Base-by-base conservation (phyloP, 2,329 filamentous ascomycete species). In the Colletotrichum higginsianum region DNA sequence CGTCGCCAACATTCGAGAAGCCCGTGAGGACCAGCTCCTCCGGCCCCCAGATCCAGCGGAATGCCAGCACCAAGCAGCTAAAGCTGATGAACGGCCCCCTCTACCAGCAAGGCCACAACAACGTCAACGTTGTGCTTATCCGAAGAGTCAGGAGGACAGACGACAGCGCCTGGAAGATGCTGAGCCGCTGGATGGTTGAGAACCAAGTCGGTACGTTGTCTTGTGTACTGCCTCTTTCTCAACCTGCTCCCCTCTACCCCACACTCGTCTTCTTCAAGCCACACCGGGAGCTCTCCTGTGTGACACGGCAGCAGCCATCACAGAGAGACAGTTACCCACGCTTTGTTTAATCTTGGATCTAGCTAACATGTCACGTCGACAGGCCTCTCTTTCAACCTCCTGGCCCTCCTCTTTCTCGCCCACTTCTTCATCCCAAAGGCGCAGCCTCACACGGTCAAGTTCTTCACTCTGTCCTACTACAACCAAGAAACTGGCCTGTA, bases 401-500 rank as follows among this genome's bases (percentile, higher is more conserved):
- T 98, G 74, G 90, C 94, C 68, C 91, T 97, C 75, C 90, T 98
- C 75, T 90, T 93, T 80, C 90, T 97, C 75, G 91, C 94, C 67
- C 94, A 98, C 84, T 85, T 91, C 77, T 91, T 92, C 79, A 94
- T 98, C 80, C 95, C 96, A 62, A 92, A 92, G 77, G 90, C 95
- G 60, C 90, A 94, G 75, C 85, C 88, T 64, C 91, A 93, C 78
- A 97, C 95, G n/a, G 87, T 88, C 78, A 96, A 95, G 76, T 98
- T 98, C 86, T 95, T 97, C 84, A 89, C 90, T 67, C 88, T 98
- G 70, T 95, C 94, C 69, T 96, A 98, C 85, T 91, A 92, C 82
- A 93, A 96, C 79, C 83, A 90, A 0, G 79, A 85, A 9, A 90
- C 91, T 1, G 91, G 90, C 55, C 83, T 88, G 72, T 98, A 98